Conservation (phyloP, 1,139 yeast species). For the Blastobotrys petasosporus region DNA sequence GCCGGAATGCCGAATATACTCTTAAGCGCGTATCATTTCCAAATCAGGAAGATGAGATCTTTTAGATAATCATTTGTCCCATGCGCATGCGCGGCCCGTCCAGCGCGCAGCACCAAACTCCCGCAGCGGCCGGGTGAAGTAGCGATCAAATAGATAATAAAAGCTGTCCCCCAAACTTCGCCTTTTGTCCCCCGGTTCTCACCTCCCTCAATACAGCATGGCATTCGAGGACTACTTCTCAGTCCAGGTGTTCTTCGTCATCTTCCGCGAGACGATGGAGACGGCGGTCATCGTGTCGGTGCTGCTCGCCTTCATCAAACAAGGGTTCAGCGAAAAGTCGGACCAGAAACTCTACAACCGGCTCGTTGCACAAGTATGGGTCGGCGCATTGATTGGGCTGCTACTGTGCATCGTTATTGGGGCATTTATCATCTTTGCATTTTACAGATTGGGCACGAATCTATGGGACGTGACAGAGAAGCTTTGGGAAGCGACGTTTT, state of each 20-base stretch:
- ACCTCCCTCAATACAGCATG: slow-evolving; percentile 35
- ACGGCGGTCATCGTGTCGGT: slow-evolving; percentile 86
- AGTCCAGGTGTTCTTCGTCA: slow-evolving; percentile 79
- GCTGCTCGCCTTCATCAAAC: slow-evolving; percentile 70
- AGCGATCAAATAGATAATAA: no score
- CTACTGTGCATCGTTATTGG: slow-evolving; percentile 73
- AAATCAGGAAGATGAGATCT: no score
- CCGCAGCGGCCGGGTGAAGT: no score
- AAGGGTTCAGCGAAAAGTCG: slow-evolving; percentile 37
- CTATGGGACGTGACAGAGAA: slow-evolving; percentile 80
- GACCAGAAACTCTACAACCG: slow-evolving; percentile 48
- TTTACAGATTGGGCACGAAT: slow-evolving; percentile 72
- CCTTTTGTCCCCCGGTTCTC: no score
- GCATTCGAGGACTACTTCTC: slow-evolving; percentile 51
- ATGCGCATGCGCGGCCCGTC: no score
- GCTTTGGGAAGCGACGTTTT: slow-evolving; percentile 87
- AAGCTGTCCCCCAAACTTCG: no score
- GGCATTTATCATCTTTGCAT: slow-evolving; percentile 63
- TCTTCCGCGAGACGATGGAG: slow-evolving; percentile 79
- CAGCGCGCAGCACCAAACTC: no score
- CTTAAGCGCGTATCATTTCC: no score
- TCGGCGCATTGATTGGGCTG: slow-evolving; percentile 70
- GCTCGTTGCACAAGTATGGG: slow-evolving; percentile 71
- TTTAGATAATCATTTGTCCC: no score
- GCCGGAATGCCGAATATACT: no score